Percentiles rank a stretch among this genome's conserved stretches.
Conservation (phyloP, 148 eudicot genomes). For the Polygonum aviculare region DNA sequence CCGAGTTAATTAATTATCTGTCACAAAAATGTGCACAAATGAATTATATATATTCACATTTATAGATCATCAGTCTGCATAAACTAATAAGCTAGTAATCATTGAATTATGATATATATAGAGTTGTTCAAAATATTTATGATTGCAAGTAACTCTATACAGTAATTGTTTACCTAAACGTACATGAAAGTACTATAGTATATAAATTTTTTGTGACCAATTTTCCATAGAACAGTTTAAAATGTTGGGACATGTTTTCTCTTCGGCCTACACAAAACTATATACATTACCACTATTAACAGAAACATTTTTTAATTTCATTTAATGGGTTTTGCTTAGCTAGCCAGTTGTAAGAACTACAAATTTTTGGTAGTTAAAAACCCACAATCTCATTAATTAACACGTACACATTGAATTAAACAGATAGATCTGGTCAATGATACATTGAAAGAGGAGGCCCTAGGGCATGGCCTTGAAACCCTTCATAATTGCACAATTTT, state of each 20-base stretch:
- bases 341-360: too few relatives aligned
- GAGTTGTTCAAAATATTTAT: background rate
- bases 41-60: background rate
- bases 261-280: background rate
- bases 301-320: too few relatives aligned
- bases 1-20: background rate
- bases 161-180: background rate
- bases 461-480: slow-evolving; percentile 5
- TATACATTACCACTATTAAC: too few relatives aligned
- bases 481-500: background rate
- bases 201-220: background rate
- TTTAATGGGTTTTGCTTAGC: background rate
- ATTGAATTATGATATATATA: background rate
- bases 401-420: background rate
- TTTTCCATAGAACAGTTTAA: background rate
- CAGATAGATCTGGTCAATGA: background rate
- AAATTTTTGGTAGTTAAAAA: background rate
- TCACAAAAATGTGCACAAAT: too few relatives aligned
- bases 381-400: background rate
- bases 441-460: background rate
- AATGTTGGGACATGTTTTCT: slow-evolving; percentile 4
- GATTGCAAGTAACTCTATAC: background rate
- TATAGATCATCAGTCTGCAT: background rate
- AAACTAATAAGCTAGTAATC: background rate
- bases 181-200: background rate